Evolutionary conservation across 129 eudicot species (phyloP).

Genomic region (Flaveria ramosissima): DNA sequence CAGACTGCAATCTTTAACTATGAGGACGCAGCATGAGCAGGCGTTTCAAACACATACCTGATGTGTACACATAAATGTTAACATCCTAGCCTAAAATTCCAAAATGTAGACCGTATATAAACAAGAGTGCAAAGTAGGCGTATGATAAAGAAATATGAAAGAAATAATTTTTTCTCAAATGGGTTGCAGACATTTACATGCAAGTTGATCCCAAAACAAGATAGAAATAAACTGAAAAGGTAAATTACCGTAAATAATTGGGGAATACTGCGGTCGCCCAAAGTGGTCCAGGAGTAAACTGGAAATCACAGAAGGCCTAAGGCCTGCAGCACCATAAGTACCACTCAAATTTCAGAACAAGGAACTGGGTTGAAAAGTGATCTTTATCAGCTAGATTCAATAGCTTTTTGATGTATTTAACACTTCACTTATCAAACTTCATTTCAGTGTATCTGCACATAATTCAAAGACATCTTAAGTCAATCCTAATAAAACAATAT

Average conservation of each 20-base stretch:
- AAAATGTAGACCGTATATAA: not conserved
- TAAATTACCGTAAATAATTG: conserved; percentile 51
- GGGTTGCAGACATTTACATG: not conserved
- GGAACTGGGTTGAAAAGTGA: conserved; percentile 36
- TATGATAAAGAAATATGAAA: not conserved
- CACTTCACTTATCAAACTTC: conserved; percentile 88
- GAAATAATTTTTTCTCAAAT: not conserved
- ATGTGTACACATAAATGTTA: conserved; percentile 7
- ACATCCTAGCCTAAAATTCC: not conserved
- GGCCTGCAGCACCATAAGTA: conserved; percentile 67
- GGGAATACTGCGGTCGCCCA: conserved; percentile 59
- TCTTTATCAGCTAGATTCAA: conserved; percentile 47
- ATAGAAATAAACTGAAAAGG: not conserved
- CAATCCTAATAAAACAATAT: not conserved
- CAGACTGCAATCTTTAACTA: conserved; percentile 56
- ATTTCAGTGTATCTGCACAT: conserved; percentile 90
- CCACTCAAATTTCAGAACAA: conserved; percentile 44
- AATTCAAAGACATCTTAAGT: not conserved
- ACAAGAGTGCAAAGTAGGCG: not conserved
- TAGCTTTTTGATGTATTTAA: conserved; percentile 33
- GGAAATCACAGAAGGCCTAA: conserved; percentile 67
- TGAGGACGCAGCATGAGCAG: conserved; percentile 61
- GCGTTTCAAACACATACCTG: conserved; percentile 64
- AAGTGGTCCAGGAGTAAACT: conserved; percentile 53
- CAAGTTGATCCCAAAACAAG: not conserved